These are phyloP conservation scores for Pseudogymnoascus sp. DNA, from an alignment of 2,329 filamentous ascomycete genomes.

Conservation along the genomic window DNA sequence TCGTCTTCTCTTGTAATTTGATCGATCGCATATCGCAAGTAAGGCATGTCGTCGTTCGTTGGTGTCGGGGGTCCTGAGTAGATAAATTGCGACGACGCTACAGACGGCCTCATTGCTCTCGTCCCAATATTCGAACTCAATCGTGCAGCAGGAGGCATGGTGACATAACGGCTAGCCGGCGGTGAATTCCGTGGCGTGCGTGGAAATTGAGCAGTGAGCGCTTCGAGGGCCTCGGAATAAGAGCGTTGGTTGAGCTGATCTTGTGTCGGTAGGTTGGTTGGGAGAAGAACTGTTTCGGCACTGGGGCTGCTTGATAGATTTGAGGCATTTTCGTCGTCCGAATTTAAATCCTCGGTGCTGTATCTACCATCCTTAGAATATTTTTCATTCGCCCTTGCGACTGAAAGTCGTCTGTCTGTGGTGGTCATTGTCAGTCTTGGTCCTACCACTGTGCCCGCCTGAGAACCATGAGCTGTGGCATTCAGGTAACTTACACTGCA, in stretches of 20 bases:
- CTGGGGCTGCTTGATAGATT: conserved; percentile 1
- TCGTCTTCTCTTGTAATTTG: conserved; percentile 72
- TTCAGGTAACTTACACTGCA: conserved; percentile 7
- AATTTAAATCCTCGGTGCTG: conserved; percentile 16
- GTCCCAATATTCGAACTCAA: conserved; percentile 20
- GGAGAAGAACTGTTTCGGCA: neutral
- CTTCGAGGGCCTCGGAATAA: conserved; percentile 13
- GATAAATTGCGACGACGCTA: conserved; percentile 8
- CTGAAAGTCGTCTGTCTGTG: neutral
- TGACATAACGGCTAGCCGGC: conserved; percentile 23
- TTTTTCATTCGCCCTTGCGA: conserved; percentile 8
- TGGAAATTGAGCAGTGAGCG: conserved; percentile 20
- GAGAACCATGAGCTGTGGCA: neutral
- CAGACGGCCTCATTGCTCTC: conserved; percentile 17
- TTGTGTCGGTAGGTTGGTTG: conserved; percentile 10
- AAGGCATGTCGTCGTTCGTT: conserved; percentile 75
- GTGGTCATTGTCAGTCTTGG: conserved; percentile 1
- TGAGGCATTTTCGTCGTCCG: conserved; percentile 24
- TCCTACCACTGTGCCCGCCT: neutral
- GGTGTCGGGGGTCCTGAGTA: conserved; percentile 52
- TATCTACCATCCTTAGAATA: neutral
- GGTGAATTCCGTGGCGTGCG: conserved; percentile 19
- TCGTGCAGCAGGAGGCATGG: conserved; percentile 23
- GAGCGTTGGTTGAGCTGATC: conserved; percentile 15
- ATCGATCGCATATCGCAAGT: conserved; percentile 83